phyloP scores from a whole-genome alignment of 441 rosid genomes.

The Flueggea neowawraea region DNA sequence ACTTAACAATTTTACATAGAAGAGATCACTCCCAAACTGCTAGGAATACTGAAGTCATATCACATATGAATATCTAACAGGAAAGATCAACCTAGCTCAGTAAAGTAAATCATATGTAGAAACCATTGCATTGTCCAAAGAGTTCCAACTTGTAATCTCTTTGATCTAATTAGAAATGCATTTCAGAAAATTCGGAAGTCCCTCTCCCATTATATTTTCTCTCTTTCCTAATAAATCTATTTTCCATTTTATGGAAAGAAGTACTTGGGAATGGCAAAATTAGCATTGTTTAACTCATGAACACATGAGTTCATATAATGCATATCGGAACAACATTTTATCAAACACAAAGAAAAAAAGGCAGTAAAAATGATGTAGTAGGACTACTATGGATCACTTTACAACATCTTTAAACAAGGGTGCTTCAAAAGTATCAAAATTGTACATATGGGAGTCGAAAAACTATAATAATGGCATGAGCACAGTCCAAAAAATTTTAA shows the following conservation, averaged over 20 bases:
- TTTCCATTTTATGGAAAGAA: no score
- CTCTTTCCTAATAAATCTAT: not conserved
- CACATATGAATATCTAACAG: no score
- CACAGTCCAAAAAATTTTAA: slow-evolving; percentile 25
- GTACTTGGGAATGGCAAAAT: no score
- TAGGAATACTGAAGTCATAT: no score
- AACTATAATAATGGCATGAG: slow-evolving; percentile 9
- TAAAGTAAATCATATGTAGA: no score
- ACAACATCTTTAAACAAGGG: not conserved
- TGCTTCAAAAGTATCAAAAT: slow-evolving; percentile 6
- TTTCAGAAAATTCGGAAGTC: not conserved
- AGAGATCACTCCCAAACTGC: no score
- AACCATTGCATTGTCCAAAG: no score
- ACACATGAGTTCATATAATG: no score
- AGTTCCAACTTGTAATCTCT: not conserved
- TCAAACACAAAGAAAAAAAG: not conserved
- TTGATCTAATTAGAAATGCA: not conserved
- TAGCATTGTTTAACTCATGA: no score
- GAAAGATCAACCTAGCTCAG: no score
- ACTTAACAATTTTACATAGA: no score
- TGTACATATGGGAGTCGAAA: slow-evolving; percentile 3
- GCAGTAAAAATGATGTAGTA: not conserved
- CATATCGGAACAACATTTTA: no score
- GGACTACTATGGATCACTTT: not conserved
- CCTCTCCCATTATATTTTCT: not conserved